Conservation (phyloP, 805 yeast genomes). For the Torulaspora maleeae region DNA sequence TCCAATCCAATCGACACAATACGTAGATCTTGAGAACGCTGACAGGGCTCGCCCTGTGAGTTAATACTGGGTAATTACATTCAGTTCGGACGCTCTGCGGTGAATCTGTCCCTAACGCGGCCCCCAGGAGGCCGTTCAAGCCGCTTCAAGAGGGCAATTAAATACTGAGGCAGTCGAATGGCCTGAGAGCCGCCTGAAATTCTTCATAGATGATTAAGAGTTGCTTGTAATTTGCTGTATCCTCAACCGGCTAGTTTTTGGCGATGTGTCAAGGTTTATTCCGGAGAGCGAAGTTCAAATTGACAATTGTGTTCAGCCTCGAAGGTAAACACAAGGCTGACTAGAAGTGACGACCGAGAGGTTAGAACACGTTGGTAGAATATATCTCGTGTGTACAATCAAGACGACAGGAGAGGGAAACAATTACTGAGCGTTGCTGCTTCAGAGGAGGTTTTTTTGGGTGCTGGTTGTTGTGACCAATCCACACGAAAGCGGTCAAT, state of each 20-base stretch:
- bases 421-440: not conserved
- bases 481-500: slow-evolving; percentile 1
- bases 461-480: slow-evolving; percentile 1
- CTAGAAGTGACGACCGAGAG: not conserved
- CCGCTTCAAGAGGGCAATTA: not conserved
- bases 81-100: not conserved
- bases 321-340: not conserved
- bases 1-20: not conserved
- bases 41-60: not conserved
- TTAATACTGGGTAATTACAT: not conserved
- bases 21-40: not conserved
- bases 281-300: slow-evolving; percentile 3
- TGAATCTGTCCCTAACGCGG: not conserved
- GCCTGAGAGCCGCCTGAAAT: not conserved
- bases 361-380: not conserved
- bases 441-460: not conserved
- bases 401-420: not conserved
- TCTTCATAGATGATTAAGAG: not conserved
- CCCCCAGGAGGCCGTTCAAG: not conserved
- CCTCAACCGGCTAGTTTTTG: not conserved
- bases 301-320: slow-evolving; percentile 1
- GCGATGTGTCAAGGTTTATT: not conserved
- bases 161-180: not conserved
- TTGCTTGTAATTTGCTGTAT: not conserved
- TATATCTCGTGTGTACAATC: not conserved